Evolutionary conservation across 495 filamentous ascomycete genomes (phyloP), one percentile per base, ranked within the genome.

Genomic region (Penicillium canescens): DNA sequence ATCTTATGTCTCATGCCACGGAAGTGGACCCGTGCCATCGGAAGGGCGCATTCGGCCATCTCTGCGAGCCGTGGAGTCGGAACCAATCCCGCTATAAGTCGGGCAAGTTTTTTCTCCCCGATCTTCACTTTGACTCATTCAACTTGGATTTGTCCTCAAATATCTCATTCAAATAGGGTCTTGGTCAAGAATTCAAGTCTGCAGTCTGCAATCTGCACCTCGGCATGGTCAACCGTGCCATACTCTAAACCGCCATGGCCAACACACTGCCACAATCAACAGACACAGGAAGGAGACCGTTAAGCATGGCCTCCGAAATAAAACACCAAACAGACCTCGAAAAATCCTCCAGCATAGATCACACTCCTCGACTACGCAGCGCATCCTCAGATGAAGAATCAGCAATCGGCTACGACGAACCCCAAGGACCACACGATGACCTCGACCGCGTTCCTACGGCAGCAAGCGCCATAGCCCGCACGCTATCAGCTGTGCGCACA

Each of bases 401-500:
- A 3, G 56, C 40, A 10, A 33, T 60, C 33, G 59, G 42, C 39
- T 46, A 60, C 7, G 13, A 26, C 36, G 11, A 43, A 14, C 16
- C 28, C 23, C 10, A 23, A 21, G n/a, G 41, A 28, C 26, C 18
- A n/a, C 40, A 35, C 39, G 48, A 58, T 28, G 43, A 37, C 28
- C 59, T 74, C 37, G 43, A 59, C 6, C 62, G 54, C n/a, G 42
- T 60, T 1, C 56, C 60, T 0, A 72, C 69, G 18, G 65, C 70
- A 39, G 49, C 56, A 23, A 74, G 69, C 39, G 56, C 64, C 14
- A 43, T 67, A 6, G 52, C 62, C 1, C 61, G 65, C 33, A 74
- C 71, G 2, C 56, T 77, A 14, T 71, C 71, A 4, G 62, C 60
- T 3, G 73, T 78, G 9, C 74, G 75, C 20, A 80, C 79, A 0